Evolutionary conservation across 2,329 filamentous ascomycete species (phyloP).

Genomic region (Simplicillium aogashimaense): DNA sequence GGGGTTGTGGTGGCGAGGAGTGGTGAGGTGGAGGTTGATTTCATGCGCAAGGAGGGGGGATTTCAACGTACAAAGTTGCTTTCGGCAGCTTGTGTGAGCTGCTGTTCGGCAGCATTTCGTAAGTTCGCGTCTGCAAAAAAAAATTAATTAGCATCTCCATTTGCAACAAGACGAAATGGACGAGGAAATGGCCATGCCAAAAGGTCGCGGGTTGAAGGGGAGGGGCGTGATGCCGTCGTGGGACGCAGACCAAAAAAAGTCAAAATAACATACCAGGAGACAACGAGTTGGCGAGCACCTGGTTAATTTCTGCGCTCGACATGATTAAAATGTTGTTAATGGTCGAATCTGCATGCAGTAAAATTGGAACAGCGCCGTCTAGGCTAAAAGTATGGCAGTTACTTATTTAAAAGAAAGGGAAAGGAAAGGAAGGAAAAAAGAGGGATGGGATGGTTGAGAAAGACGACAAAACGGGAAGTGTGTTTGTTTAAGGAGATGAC

Average conservation of each 20-base stretch:
- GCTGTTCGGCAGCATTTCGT: constrained; percentile 86
- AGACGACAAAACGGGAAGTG: not conserved
- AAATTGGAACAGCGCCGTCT: constrained; percentile 7
- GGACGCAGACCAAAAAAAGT: constrained; percentile 4
- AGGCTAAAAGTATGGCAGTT: not conserved
- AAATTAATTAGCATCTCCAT: constrained; percentile 21
- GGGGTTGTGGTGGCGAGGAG: constrained; percentile 7
- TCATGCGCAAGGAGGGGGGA: constrained; percentile 11
- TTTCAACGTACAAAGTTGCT: constrained; percentile 72
- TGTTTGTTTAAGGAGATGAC: not conserved
- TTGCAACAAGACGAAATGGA: constrained; percentile 6
- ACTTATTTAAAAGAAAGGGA: constrained; percentile 8
- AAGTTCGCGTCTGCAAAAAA: constrained; percentile 64
- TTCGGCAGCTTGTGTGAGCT: constrained; percentile 85
- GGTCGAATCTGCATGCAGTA: constrained; percentile 25
- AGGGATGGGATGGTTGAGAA: not conserved
- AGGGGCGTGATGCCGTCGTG: constrained; percentile 1
- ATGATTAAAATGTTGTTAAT: constrained; percentile 35
- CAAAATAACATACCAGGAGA: constrained; percentile 66
- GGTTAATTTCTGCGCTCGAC: constrained; percentile 85
- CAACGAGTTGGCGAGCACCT: constrained; percentile 94
- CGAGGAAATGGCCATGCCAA: not conserved
- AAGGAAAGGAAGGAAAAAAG: constrained; percentile 7
- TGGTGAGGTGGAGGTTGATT: constrained; percentile 5
- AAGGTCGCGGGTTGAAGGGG: not conserved